Conservation (phyloP, 2,329 filamentous ascomycete genomes). For the Hypocreales sp. region DNA sequence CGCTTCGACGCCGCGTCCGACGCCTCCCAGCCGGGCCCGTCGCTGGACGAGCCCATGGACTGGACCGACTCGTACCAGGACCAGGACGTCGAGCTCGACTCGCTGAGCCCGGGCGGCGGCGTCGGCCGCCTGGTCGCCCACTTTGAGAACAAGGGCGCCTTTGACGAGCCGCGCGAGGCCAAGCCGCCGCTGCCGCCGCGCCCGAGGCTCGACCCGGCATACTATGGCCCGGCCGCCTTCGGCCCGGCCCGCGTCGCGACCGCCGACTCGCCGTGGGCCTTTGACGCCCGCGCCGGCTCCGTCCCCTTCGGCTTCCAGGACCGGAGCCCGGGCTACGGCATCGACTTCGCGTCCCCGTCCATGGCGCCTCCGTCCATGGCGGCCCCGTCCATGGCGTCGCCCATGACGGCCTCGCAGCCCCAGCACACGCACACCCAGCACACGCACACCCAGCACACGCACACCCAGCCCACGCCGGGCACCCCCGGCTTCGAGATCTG, state of each 20-base stretch:
- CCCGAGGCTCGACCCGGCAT: constrained; percentile 2
- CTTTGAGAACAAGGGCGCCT: constrained; percentile 22
- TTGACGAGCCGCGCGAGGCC: constrained; percentile 18
- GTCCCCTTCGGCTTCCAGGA: constrained; percentile 18
- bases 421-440: constrained; percentile 3
- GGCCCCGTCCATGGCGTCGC: constrained; percentile 6
- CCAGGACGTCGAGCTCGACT: constrained; percentile 13
- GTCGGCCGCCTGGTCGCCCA: constrained; percentile 24
- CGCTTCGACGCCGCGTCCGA: constrained; percentile 16
- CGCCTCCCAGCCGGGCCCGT: constrained; percentile 9
- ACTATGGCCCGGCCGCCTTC: constrained; percentile 3
- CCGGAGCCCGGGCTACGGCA: too few relatives aligned
- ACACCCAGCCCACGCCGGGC: constrained; percentile 10
- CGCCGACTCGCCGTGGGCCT: constrained; percentile 16
- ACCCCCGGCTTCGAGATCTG: constrained; percentile 22
- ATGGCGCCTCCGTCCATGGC: constrained; percentile 18
- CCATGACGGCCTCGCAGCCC: constrained; percentile 6
- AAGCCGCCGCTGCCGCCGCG: constrained; percentile 4
- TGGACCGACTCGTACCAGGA: constrained; percentile 15
- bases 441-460: constrained; percentile 6
- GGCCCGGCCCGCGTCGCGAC: constrained; percentile 14
- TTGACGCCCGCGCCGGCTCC: constrained; percentile 12
- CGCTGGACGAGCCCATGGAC: constrained; percentile 18
- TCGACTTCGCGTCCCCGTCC: too few relatives aligned
- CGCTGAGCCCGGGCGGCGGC: constrained; percentile 8